Conservation (phyloP, 805 yeast species). For the Candida stauntonica region DNA sequence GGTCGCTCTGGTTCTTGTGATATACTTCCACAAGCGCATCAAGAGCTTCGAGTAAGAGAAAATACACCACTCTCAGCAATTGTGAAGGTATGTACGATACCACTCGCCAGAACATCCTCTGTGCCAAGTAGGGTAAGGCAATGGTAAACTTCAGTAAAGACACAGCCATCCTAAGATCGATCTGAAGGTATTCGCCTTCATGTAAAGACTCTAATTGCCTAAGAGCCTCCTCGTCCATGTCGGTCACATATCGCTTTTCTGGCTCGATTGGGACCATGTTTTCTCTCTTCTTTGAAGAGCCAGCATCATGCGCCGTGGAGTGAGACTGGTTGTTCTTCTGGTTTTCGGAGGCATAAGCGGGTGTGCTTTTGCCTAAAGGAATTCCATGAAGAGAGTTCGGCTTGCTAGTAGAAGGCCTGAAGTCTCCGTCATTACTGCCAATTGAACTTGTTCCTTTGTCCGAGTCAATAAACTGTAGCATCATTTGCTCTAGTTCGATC, state of each 20-base stretch:
- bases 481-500: slow-evolving; percentile 8
- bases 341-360: slow-evolving; percentile 2
- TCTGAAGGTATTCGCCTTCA: slow-evolving; percentile 2
- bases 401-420: neutral
- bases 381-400: slow-evolving; percentile 8
- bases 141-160: slow-evolving; percentile 6
- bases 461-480: slow-evolving; percentile 1
- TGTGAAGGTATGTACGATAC: slow-evolving; percentile 15
- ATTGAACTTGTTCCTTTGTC: too few relatives aligned
- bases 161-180: slow-evolving; percentile 6
- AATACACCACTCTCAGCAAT: slow-evolving; percentile 7
- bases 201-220: slow-evolving; percentile 9
- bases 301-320: neutral
- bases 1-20: slow-evolving; percentile 4
- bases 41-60: slow-evolving; percentile 8
- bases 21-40: slow-evolving; percentile 13
- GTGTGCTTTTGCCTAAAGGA: slow-evolving; percentile 5
- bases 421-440: neutral
- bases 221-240: slow-evolving; percentile 8
- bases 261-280: too few relatives aligned
- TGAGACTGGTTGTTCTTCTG: neutral
- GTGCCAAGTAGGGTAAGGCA: slow-evolving; percentile 8
- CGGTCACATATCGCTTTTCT: too few relatives aligned
- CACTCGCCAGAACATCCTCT: slow-evolving; percentile 13
- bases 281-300: neutral